A percentile compares a stretch with the other conserved stretches of the same genome.
phyloP scores from a whole-genome alignment of 345 rosid species.

The Boechera divaricarpa region DNA sequence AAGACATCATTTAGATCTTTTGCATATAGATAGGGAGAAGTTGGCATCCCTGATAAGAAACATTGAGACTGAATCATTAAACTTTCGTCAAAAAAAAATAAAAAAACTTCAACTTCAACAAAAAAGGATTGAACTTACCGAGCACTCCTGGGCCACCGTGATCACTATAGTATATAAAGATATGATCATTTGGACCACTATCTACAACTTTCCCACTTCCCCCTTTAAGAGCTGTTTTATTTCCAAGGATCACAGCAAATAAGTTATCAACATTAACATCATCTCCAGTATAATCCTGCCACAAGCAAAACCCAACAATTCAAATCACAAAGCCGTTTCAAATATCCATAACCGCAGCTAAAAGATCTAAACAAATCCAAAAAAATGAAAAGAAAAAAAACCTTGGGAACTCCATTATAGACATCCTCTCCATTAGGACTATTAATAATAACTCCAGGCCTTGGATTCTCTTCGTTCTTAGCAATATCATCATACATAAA shows the following conservation, averaged over 20 bases:
- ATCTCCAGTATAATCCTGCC: slow-evolving; percentile 67
- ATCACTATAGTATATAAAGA: slow-evolving; percentile 81
- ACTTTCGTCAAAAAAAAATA: background rate
- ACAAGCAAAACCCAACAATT: slow-evolving; percentile 17
- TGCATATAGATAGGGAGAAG: slow-evolving; percentile 78
- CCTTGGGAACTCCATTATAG: slow-evolving; percentile 90
- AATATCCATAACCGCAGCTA: background rate
- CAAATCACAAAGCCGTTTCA: background rate
- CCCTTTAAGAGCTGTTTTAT: slow-evolving; percentile 80
- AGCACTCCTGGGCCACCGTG: slow-evolving; percentile 97
- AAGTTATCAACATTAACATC: slow-evolving; percentile 78
- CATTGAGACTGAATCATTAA: slow-evolving; percentile 17
- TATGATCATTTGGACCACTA: slow-evolving; percentile 90
- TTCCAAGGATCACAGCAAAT: slow-evolving; percentile 82
- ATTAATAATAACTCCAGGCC: slow-evolving; percentile 82
- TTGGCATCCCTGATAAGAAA: slow-evolving; percentile 82
- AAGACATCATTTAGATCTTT: slow-evolving; percentile 71
- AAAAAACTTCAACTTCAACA: background rate
- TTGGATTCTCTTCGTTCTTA: slow-evolving; percentile 70
- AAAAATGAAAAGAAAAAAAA: background rate
- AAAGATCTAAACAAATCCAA: background rate
- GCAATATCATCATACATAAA: slow-evolving; percentile 98
- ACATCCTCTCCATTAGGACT: slow-evolving; percentile 82
- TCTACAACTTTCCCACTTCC: slow-evolving; percentile 93
- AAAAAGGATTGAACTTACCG: slow-evolving; percentile 56